phyloP scores from a whole-genome alignment of 345 rosid species.

The Sisymbrium irio region DNA sequence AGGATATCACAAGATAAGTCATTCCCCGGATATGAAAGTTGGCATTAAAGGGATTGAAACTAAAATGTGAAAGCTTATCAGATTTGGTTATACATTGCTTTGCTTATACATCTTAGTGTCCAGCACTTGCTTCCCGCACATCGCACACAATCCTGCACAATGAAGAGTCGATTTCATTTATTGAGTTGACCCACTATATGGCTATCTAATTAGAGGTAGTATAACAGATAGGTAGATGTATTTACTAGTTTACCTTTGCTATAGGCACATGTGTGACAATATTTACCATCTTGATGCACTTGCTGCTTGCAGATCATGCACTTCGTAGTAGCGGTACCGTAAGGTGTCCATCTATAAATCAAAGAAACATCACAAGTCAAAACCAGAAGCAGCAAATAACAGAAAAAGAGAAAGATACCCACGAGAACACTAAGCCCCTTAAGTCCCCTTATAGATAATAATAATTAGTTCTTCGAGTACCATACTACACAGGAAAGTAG shows the following conservation, averaged over 20 bases:
- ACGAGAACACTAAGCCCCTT: background rate
- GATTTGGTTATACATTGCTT: slow-evolving; percentile 67
- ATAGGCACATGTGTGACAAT: slow-evolving; percentile 98
- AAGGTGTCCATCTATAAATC: slow-evolving; percentile 80
- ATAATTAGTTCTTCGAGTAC: background rate
- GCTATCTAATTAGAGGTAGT: background rate
- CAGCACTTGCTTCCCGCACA: slow-evolving; percentile 99
- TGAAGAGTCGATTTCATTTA: slow-evolving; percentile 7
- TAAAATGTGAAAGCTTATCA: background rate
- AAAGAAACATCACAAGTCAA: background rate
- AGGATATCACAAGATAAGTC: background rate
- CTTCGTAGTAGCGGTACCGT: slow-evolving; percentile 77
- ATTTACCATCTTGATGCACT: slow-evolving; percentile 94
- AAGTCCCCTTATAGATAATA: background rate
- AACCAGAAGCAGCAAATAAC: background rate
- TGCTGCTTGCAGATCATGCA: slow-evolving; percentile 99
- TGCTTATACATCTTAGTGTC: slow-evolving; percentile 97
- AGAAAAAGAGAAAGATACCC: background rate
- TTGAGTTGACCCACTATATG: background rate
- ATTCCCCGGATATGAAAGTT: background rate
- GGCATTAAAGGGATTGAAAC: background rate
- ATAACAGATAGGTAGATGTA: background rate
- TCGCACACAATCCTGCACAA: slow-evolving; percentile 84
- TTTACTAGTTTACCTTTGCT: slow-evolving; percentile 59
- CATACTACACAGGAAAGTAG: background rate